Evolutionary conservation across 768 basidiomycete species (phyloP).

Genomic region (Rhizopogon vesiculosus): DNA sequence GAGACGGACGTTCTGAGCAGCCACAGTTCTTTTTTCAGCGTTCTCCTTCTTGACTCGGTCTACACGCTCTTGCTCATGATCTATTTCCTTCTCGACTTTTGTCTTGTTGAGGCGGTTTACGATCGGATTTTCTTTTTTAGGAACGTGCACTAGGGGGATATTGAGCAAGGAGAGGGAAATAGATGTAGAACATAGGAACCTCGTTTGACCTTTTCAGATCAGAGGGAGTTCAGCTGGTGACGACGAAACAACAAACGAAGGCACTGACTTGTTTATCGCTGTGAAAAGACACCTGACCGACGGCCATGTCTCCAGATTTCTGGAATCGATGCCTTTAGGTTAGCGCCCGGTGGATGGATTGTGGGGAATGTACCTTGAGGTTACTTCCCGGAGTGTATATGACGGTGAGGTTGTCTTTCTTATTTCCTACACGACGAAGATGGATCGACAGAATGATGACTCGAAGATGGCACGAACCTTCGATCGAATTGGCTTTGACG

Average conservation of each 20-base stretch:
- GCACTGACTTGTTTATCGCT: conserved; percentile 72
- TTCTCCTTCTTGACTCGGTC: conserved; percentile 80
- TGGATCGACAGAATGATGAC: background rate
- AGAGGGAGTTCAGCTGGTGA: background rate
- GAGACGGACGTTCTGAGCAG: conserved; percentile 57
- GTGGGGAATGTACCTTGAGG: conserved; percentile 58
- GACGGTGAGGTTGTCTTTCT: conserved; percentile 88
- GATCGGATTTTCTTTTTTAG: conserved; percentile 79
- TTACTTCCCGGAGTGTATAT: conserved; percentile 94
- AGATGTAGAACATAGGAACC: conserved; percentile 32
- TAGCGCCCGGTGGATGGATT: background rate
- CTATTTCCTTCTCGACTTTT: conserved; percentile 76
- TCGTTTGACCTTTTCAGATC: conserved; percentile 65
- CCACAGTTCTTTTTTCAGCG: conserved; percentile 54
- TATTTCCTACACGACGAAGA: conserved; percentile 63
- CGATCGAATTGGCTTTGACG: conserved; percentile 97
- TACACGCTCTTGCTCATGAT: conserved; percentile 85
- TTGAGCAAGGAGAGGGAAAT: background rate
- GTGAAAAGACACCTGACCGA: conserved; percentile 94
- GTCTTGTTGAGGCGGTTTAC: conserved; percentile 95
- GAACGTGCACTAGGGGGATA: conserved; percentile 56
- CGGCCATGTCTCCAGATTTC: conserved; percentile 99
- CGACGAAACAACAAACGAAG: background rate
- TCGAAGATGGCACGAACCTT: conserved; percentile 47
- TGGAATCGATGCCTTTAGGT: conserved; percentile 24